These are phyloP conservation scores for Dispira simplex DNA, from an alignment of 192 early-diverging fungal species.

Conservation along the genomic window DNA sequence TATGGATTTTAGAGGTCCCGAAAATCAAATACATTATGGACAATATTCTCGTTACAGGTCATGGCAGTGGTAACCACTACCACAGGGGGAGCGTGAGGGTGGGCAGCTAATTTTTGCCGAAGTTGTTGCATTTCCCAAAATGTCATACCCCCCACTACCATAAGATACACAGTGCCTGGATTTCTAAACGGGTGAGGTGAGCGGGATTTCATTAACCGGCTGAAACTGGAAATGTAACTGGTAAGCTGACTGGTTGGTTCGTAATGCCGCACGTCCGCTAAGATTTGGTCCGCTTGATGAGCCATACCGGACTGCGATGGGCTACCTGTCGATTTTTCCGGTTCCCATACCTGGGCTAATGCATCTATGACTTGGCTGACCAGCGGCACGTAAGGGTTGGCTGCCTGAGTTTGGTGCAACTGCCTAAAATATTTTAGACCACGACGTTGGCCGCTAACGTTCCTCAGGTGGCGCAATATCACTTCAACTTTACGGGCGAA, in stretches of 20 bases:
- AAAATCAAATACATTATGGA: too few relatives aligned
- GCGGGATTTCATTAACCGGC: background rate
- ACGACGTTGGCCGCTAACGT: background rate
- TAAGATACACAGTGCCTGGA: conserved; percentile 1
- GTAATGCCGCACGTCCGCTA: conserved; percentile 1
- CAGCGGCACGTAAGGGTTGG: conserved; percentile 1
- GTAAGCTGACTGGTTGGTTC: background rate
- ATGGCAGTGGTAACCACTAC: background rate
- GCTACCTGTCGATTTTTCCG: background rate
- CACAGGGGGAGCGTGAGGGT: background rate
- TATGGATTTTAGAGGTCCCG: too few relatives aligned
- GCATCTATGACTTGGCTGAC: background rate
- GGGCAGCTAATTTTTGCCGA: background rate
- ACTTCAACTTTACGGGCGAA: background rate
- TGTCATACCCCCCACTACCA: conserved; percentile 2
- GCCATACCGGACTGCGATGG: background rate
- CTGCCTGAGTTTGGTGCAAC: background rate
- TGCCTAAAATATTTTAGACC: background rate
- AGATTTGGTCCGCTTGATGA: background rate
- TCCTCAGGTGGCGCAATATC: background rate
- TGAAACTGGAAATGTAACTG: background rate
- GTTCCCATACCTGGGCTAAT: background rate
- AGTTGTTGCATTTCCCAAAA: conserved; percentile 5
- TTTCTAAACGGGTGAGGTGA: background rate
- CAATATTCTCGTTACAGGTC: background rate